Evolutionary conservation across 768 basidiomycete genomes (phyloP), one percentile per base, ranked within the genome.

Genomic region (Psilocybe sp.): DNA sequence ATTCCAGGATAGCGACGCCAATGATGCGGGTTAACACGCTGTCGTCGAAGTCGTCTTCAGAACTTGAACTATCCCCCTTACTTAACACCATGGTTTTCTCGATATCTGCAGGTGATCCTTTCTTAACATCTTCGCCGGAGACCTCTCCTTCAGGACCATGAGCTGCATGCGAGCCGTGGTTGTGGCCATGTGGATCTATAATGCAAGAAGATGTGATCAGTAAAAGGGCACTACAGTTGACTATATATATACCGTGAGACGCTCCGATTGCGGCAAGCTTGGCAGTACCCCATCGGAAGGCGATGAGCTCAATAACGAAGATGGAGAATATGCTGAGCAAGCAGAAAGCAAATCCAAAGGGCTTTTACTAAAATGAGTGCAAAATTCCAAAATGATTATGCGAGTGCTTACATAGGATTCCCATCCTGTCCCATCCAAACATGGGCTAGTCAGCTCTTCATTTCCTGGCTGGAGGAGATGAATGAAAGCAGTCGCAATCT

Each of bases 401-500:
- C 8, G 32, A 33, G 18, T 33, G 76, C 86, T 58, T 59, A 92
- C 91, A 64, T 95, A n/a, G n/a, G n/a, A 97, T 50, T 71, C 67
- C n/a, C n/a, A n/a, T n/a, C n/a, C n/a, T n/a, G 0, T 60, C 62
- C 95, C 96, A 98, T 32, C 67, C 18, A 98, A 73, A 65, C 95
- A 98, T 9, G 76, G 69, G 0, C 84, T 87, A 15, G 71, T 66
- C 4, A 98, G 74, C 34, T 80, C 89, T 9, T 81, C 81, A 41
- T 91, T 69, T 0, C 82, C 95, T 1, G 95, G 87, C 5, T 79
- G 69, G 5, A 96, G 73, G 0, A 96, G 76, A 65, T 93, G 90
- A 33, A 92, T 89, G 64, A 91, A 96, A 3, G 89, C 87, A 9
- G 93, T 96, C 1, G 92, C 92, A 50, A 97, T 87, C 89, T 91